Percentiles rank a stretch among this genome's conserved stretches.
phyloP scores from a whole-genome alignment of 75 land plant genomes.

The Cryptomeria japonica region DNA sequence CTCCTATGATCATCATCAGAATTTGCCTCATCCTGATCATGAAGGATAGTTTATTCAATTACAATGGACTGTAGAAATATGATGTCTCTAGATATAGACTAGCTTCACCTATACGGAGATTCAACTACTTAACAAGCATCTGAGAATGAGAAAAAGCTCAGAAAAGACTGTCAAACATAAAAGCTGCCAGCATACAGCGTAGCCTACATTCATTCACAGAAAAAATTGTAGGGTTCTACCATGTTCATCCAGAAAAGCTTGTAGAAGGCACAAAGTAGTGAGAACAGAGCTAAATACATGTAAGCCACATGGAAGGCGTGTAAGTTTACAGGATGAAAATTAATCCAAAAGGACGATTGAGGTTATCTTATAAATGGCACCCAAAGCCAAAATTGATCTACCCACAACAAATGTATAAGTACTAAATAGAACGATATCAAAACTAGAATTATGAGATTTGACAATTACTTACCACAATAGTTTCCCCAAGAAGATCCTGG shows the following conservation, averaged over 20 bases:
- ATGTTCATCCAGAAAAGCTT: neutral
- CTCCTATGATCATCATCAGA: too few species aligned
- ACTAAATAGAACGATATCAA: neutral
- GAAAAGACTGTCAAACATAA: neutral
- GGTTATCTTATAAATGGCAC: neutral
- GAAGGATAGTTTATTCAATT: too few species aligned
- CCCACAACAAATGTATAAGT: neutral
- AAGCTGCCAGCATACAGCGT: neutral
- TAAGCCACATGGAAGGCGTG: too few species aligned
- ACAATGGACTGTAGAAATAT: too few species aligned
- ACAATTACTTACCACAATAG: slow-evolving; percentile 65
- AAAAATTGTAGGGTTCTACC: too few species aligned
- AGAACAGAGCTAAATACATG: neutral
- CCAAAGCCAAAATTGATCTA: neutral
- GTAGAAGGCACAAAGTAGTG: neutral
- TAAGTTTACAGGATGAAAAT: neutral
- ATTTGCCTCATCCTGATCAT: too few species aligned
- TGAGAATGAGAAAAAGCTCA: neutral
- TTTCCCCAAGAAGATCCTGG: slow-evolving; percentile 62
- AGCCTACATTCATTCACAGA: too few species aligned
- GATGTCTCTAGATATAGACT: too few species aligned
- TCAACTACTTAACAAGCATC: neutral
- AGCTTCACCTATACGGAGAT: too few species aligned
- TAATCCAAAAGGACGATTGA: neutral
- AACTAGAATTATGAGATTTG: neutral